Evolutionary conservation across 1,284 basidiomycete genomes (phyloP), one percentile per base, ranked within the genome.

Genomic region (Leccinum pachyderme): DNA sequence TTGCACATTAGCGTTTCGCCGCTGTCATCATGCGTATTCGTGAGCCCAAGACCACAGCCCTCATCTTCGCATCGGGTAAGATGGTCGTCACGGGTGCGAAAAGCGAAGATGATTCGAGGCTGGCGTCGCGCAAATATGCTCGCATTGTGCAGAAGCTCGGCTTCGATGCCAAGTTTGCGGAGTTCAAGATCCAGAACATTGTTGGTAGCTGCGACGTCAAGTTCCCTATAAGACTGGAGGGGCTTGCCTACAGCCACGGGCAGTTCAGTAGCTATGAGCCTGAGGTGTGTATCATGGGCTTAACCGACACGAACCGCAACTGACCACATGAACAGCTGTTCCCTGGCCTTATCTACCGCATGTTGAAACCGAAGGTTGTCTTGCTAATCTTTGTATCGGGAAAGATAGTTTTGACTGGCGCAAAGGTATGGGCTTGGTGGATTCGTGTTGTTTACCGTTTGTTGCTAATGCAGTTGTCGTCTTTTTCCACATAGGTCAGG

Each of bases 21-120:
- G 97, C 97, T 58, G 97, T 99, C 62, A 99, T 99, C 77, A 99
- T 99, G 97, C 93, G 97, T 77, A 99, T 99, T 71, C 94, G 97
- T 66, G 96, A 99, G 68, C 97, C 97, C 55, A 99, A 99, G 82
- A 99, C 97, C 55, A 99, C 97, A 41, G 97, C 97, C 11, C 86
- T 99, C 62, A 99, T 99, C 74, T 99, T 99, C 74, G 97, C 97
- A 29, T 98, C 95, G 52, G 97, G 97, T 72, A 99, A 99, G 84
- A 99, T 99, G 93, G 97, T 99, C 71, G 96, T 98, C 57, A 99
- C 97, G 25, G 97, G 97, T 72, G 97, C 97, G 53, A 99, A 99
- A 82, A 94, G 91, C 33, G 97, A 99, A 76, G 97, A 99, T 73
- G 96, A 99, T 72, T 95, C 93, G 64, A 86, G 95, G 54, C 78